These are phyloP conservation scores for Termitomyces sp. DNA, from an alignment of 1,284 basidiomycete genomes.

Conservation along the genomic window DNA sequence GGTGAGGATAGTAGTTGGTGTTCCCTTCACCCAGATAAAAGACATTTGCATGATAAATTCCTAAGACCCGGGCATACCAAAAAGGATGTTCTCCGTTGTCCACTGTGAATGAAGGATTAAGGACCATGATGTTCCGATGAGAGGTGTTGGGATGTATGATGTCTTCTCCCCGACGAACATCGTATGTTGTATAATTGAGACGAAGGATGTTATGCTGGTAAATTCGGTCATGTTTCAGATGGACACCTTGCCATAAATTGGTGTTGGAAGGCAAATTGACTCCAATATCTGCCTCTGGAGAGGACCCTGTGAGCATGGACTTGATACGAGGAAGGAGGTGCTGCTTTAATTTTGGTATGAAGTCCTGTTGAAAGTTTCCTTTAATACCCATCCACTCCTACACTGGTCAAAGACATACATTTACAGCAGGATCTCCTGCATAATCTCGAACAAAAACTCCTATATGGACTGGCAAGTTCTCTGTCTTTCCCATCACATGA, in stretches of 20 bases:
- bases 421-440: not conserved
- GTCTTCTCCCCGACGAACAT: conserved; percentile 9
- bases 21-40: conserved; percentile 8
- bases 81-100: conserved; percentile 1
- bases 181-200: conserved; percentile 6
- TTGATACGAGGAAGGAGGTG: conserved; percentile 5
- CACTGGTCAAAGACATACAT: not conserved
- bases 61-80: conserved; percentile 13
- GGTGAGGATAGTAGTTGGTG: conserved; percentile 6
- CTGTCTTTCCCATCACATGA: not conserved
- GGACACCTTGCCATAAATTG: not conserved
- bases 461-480: not conserved
- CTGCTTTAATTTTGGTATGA: conserved; percentile 6
- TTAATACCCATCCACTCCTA: too few species aligned
- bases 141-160: conserved; percentile 6
- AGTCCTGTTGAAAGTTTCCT: not conserved
- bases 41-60: conserved; percentile 15
- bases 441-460: not conserved
- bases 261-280: not conserved
- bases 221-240: not conserved
- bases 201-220: conserved; percentile 7
- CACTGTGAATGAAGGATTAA: not conserved
- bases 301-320: not conserved
- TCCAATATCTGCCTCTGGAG: not conserved
- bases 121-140: conserved; percentile 11